A percentile compares a stretch with the other conserved stretches of the same genome.
Evolutionary conservation across 1,139 yeast genomes (phyloP).

Genomic region (Pichia sp.): DNA sequence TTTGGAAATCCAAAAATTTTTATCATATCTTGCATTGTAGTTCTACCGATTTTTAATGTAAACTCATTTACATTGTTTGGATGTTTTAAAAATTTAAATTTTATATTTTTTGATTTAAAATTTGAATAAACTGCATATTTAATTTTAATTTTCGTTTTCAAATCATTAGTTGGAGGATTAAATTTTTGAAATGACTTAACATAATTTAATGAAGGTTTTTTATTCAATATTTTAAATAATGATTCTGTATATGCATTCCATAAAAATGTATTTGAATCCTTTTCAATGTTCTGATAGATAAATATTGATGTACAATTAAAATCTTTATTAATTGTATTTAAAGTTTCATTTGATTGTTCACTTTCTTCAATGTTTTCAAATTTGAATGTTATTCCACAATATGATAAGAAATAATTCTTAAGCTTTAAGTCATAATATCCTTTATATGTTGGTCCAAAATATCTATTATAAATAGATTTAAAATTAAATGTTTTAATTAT

Average conservation of each 20-base stretch:
- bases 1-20: constrained; percentile 51
- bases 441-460: constrained; percentile 61
- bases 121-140: neutral
- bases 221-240: neutral
- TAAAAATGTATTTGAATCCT: neutral
- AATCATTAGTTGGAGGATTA: neutral
- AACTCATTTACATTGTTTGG: constrained; percentile 6
- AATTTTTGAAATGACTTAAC: neutral
- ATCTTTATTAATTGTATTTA: constrained; percentile 32
- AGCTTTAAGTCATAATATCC: constrained; percentile 33
- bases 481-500: constrained; percentile 29
- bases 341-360: constrained; percentile 23
- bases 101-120: constrained; percentile 10
- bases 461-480: constrained; percentile 45
- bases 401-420: constrained; percentile 38
- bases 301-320: constrained; percentile 35
- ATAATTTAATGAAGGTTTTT: neutral
- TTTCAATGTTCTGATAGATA: constrained; percentile 31
- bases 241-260: neutral
- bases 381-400: constrained; percentile 50
- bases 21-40: constrained; percentile 46
- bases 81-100: constrained; percentile 5
- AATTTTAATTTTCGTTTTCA: neutral
- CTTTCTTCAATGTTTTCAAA: constrained; percentile 28
- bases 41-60: constrained; percentile 32